These are phyloP conservation scores for Nepenthes mirabilis DNA, from an alignment of 148 eudicot genomes.

Conservation along the genomic window DNA sequence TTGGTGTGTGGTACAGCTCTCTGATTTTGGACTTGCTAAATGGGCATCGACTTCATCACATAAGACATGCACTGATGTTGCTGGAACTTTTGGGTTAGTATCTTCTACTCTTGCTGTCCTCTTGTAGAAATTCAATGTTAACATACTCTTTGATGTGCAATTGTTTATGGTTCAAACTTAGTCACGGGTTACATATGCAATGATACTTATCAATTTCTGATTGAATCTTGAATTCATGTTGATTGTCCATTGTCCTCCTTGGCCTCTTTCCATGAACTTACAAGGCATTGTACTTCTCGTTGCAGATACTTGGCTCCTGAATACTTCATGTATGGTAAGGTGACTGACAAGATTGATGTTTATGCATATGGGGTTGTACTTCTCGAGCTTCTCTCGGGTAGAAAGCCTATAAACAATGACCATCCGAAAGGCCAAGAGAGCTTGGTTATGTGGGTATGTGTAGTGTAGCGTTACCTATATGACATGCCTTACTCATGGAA, in stretches of 20 bases:
- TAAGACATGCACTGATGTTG: slow-evolving; percentile 57
- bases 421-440: slow-evolving; percentile 78
- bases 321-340: slow-evolving; percentile 89
- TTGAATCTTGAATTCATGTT: neutral
- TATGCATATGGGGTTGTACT: slow-evolving; percentile 97
- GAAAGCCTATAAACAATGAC: slow-evolving; percentile 67
- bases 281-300: neutral
- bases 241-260: neutral
- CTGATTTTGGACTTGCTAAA: slow-evolving; percentile 88
- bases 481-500: neutral
- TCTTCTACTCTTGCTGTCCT: slow-evolving; percentile 1
- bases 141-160: no score
- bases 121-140: neutral
- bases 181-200: neutral
- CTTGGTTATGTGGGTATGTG: slow-evolving; percentile 90
- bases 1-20: slow-evolving; percentile 38
- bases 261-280: neutral
- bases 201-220: neutral
- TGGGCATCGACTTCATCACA: slow-evolving; percentile 51
- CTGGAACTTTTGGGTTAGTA: slow-evolving; percentile 94
- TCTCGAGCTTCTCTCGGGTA: slow-evolving; percentile 96
- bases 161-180: neutral
- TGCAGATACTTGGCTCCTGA: slow-evolving; percentile 97
- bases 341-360: slow-evolving; percentile 74
- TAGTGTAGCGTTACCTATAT: neutral